Percentiles rank a stretch among this genome's conserved stretches.
Conservation (phyloP, 495 filamentous ascomycete genomes). For the Evernia prunastri region DNA sequence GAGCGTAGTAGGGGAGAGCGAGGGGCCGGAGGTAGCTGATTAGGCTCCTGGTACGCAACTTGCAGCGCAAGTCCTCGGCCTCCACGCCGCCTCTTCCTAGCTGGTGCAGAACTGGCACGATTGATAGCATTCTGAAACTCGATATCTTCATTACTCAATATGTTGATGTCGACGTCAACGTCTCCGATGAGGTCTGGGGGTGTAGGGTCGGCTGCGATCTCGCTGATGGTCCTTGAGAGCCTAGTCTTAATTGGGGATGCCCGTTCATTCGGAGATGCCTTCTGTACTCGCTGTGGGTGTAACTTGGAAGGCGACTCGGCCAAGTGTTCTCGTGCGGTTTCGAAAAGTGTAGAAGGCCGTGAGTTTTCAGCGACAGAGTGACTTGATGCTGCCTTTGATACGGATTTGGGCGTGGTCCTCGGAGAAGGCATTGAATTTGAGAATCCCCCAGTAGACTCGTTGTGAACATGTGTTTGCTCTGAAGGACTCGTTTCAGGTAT, state of each 20-base stretch:
- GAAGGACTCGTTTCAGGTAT: background rate
- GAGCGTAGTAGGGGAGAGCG: slow-evolving; percentile 5
- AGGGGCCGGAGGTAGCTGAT: background rate
- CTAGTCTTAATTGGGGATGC: slow-evolving; percentile 35
- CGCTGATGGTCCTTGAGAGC: slow-evolving; percentile 39
- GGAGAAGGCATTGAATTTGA: slow-evolving; percentile 14
- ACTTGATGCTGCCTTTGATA: slow-evolving; percentile 14
- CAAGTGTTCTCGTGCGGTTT: slow-evolving; percentile 26
- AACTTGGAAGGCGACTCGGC: slow-evolving; percentile 9
- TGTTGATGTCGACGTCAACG: slow-evolving; percentile 39
- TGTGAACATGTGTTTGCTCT: background rate
- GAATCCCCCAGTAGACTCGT: background rate
- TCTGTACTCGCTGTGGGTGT: slow-evolving; percentile 17
- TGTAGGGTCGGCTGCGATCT: slow-evolving; percentile 42
- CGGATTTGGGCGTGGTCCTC: slow-evolving; percentile 15
- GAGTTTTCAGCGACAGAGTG: slow-evolving; percentile 13
- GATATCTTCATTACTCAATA: slow-evolving; percentile 40
- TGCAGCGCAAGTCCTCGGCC: slow-evolving; percentile 2
- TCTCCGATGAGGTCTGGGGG: slow-evolving; percentile 33
- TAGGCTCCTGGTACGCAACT: slow-evolving; percentile 14
- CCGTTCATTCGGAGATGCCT: background rate
- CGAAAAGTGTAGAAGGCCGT: slow-evolving; percentile 25
- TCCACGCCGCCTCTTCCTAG: slow-evolving; percentile 18
- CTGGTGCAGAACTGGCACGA: slow-evolving; percentile 18
- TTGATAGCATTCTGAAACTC: slow-evolving; percentile 31